Conservation (phyloP, 371 early-diverging fungal genomes). For the Phascolomyces articulosus region DNA sequence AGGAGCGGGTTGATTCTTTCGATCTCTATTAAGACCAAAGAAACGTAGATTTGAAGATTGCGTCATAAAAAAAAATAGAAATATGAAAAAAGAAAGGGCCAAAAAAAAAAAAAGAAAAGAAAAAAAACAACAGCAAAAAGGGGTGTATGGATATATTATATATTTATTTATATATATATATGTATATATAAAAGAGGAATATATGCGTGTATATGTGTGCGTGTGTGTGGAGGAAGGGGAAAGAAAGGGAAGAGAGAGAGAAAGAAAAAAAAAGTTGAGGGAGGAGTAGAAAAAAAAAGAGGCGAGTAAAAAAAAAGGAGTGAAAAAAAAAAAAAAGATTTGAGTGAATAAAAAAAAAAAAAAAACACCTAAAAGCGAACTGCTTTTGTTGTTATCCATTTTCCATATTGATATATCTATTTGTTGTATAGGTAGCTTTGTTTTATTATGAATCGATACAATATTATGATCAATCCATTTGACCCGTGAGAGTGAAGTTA, state of each 20-base stretch:
- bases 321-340: background rate
- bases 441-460: too few species aligned
- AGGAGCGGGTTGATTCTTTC: slow-evolving; percentile 3
- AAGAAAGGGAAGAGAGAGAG: background rate
- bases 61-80: slow-evolving; percentile 12
- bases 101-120: slow-evolving; percentile 7
- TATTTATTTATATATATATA: too few species aligned
- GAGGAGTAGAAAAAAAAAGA: slow-evolving; percentile 5
- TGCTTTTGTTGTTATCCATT: too few species aligned
- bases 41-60: slow-evolving; percentile 19
- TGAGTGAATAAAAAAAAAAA: background rate
- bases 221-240: background rate
- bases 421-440: too few species aligned
- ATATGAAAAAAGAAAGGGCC: background rate
- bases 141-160: too few species aligned
- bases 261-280: background rate
- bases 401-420: too few species aligned
- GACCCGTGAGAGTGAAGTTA: too few species aligned
- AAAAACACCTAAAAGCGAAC: background rate
- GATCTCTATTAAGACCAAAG: slow-evolving; percentile 20
- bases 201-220: too few species aligned
- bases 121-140: too few species aligned
- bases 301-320: background rate
- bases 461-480: too few species aligned
- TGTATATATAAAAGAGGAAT: too few species aligned